Evolutionary conservation across 495 filamentous ascomycete species (phyloP).

Genomic region (Hyaloscypha bicolor): DNA sequence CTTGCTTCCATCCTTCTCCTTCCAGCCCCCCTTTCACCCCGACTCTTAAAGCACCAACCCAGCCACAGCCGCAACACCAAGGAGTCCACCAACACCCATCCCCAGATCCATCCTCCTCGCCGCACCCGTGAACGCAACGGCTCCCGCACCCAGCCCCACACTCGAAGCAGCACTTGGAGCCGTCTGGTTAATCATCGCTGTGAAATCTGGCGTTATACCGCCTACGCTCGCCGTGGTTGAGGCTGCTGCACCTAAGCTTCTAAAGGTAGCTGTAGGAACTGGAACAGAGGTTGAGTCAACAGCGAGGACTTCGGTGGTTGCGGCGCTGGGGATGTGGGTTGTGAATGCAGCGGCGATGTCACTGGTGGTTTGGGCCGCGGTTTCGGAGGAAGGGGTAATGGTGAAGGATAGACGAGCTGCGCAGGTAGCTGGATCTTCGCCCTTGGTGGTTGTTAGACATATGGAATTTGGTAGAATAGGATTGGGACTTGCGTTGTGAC

Average conservation of each 20-base stretch:
- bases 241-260: neutral
- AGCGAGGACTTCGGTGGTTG: conserved; percentile 6
- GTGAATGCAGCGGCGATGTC: neutral
- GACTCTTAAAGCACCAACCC: neutral
- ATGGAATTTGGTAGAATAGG: neutral
- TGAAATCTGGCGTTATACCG: conserved; percentile 4
- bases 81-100: neutral
- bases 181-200: conserved; percentile 2
- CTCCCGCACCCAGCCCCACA: neutral
- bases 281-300: neutral
- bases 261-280: neutral
- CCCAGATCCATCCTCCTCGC: neutral
- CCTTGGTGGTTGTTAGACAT: neutral
- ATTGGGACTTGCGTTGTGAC: conserved; percentile 15
- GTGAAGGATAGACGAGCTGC: conserved; percentile 9
- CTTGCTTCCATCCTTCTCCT: neutral
- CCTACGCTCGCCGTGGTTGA: neutral
- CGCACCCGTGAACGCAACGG: neutral
- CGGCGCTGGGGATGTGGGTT: neutral
- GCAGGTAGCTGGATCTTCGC: conserved; percentile 16
- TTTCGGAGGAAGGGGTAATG: conserved; percentile 8
- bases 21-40: neutral
- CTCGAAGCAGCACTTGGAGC: neutral
- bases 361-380: neutral
- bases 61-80: neutral